Evolutionary conservation across 257 asterid genomes (phyloP).

Genomic region (Nicotiana obtusifolia): DNA sequence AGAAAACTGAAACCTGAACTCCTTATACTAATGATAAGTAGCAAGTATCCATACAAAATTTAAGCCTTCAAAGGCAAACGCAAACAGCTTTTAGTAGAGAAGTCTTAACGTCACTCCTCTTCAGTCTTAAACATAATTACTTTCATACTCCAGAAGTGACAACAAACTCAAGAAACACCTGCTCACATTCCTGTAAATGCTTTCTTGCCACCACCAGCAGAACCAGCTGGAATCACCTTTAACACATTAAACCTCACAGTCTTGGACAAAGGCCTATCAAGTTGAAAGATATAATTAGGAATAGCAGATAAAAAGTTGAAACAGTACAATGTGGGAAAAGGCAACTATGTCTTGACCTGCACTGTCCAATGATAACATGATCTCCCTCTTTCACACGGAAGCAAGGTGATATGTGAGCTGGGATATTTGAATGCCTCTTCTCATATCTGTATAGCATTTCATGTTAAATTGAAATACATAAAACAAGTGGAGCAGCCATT

Average conservation of each 20-base stretch:
- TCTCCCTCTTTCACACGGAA: constrained; percentile 88
- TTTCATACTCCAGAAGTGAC: neutral
- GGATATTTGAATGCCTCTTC: constrained; percentile 76
- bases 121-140: neutral
- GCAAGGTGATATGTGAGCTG: constrained; percentile 85
- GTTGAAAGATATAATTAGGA: neutral
- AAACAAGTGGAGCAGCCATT: neutral
- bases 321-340: neutral
- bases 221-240: constrained; percentile 81
- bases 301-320: neutral
- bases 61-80: neutral
- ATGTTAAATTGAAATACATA: neutral
- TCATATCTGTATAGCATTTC: constrained; percentile 41
- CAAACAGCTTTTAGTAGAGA: neutral
- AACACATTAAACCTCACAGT: constrained; percentile 79
- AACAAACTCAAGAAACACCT: neutral
- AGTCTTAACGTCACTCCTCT: neutral
- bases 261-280: constrained; percentile 71
- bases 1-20: neutral
- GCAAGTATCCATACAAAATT: neutral
- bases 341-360: constrained; percentile 44
- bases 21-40: neutral
- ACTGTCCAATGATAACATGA: constrained; percentile 72
- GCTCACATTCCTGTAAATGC: constrained; percentile 69
- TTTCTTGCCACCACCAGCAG: constrained; percentile 83